Percentiles rank a stretch among this genome's conserved stretches.
Evolutionary conservation across 768 basidiomycete species (phyloP).

Genomic region (Collybia nuda): DNA sequence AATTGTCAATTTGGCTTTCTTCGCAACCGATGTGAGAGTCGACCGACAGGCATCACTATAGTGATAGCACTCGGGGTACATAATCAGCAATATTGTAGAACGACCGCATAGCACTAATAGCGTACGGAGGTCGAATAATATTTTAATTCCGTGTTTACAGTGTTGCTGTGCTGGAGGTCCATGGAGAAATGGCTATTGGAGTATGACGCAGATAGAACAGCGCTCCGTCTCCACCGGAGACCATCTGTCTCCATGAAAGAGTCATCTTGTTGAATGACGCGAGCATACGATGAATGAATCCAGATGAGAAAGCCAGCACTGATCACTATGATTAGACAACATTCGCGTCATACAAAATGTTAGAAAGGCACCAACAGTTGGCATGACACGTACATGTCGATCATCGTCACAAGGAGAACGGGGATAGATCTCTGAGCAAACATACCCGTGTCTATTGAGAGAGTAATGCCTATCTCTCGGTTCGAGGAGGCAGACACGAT

Average conservation of each 20-base stretch:
- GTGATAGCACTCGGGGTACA: neutral
- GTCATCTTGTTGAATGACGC: neutral
- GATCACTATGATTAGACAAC: too few relatives aligned
- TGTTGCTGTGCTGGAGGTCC: neutral
- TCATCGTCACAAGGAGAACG: too few relatives aligned
- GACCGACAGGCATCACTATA: slow-evolving; percentile 24
- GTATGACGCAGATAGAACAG: neutral
- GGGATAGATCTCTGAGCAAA: too few relatives aligned
- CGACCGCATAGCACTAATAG: neutral
- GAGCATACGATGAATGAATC: neutral
- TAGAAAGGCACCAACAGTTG: too few relatives aligned
- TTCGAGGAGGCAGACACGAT: too few relatives aligned
- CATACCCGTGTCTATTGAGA: too few relatives aligned
- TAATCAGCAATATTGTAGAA: neutral
- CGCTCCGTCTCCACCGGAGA: neutral
- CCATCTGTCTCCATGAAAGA: neutral
- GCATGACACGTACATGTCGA: too few relatives aligned
- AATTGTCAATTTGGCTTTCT: slow-evolving; percentile 48
- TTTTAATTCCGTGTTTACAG: neutral
- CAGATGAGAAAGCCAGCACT: too few relatives aligned
- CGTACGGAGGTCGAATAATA: neutral
- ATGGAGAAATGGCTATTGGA: too few relatives aligned
- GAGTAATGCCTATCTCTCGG: too few relatives aligned
- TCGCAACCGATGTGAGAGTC: slow-evolving; percentile 44
- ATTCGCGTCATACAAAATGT: too few relatives aligned